Evolutionary conservation across 768 basidiomycete genomes (phyloP).

Genomic region (Clavulina sp.): DNA sequence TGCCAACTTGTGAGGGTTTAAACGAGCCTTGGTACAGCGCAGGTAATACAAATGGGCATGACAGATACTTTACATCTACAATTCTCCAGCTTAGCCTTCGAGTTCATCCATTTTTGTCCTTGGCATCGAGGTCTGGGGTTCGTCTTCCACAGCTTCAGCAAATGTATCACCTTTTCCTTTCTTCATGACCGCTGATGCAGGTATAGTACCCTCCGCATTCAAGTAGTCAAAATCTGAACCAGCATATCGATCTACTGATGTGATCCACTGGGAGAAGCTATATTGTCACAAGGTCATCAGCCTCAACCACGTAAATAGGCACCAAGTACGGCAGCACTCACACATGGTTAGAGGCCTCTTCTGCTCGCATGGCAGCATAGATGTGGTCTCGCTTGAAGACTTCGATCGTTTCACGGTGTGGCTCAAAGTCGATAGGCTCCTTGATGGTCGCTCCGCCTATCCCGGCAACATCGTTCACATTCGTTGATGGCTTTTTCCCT

Average conservation of each 20-base stretch:
- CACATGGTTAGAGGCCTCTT: slow-evolving; percentile 66
- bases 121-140: slow-evolving; percentile 58
- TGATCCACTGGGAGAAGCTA: slow-evolving; percentile 78
- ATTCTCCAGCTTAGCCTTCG: no score
- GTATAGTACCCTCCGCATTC: slow-evolving; percentile 63
- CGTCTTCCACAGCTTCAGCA: slow-evolving; percentile 57
- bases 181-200: slow-evolving; percentile 40
- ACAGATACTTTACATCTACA: no score
- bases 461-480: slow-evolving; percentile 22
- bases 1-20: no score
- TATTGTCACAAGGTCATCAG: slow-evolving; percentile 2
- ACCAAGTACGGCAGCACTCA: slow-evolving; percentile 20
- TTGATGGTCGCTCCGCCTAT: slow-evolving; percentile 16
- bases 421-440: slow-evolving; percentile 53
- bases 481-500: slow-evolving; percentile 37
- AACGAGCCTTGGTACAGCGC: no score
- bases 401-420: slow-evolving; percentile 48
- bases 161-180: slow-evolving; percentile 56
- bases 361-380: slow-evolving; percentile 68
- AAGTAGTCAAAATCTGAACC: slow-evolving; percentile 66
- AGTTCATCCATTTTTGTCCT: no score
- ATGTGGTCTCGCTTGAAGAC: slow-evolving; percentile 75
- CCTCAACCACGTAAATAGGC: neutral
- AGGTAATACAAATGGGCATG: no score
- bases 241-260: slow-evolving; percentile 51